phyloP scores from a whole-genome alignment of 2,329 filamentous ascomycete species.

The Colletotrichum godetiae region DNA sequence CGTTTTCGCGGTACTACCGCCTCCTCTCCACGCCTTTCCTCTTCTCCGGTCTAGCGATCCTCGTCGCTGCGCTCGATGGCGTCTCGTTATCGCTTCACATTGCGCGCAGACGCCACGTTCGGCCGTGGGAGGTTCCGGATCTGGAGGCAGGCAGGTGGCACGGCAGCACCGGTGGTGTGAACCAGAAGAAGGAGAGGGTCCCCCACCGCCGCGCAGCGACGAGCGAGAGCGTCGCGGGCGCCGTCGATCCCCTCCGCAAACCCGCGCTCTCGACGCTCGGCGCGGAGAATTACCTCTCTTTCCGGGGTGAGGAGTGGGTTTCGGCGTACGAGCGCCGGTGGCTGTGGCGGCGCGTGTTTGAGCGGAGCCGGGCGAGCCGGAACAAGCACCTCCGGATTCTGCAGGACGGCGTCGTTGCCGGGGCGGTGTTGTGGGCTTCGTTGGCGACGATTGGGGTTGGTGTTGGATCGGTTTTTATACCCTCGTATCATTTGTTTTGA shows the following conservation, averaged over 20 bases:
- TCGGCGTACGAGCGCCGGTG: constrained; percentile 38
- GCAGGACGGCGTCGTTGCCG: constrained; percentile 44
- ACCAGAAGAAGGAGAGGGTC: neutral
- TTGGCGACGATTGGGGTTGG: constrained; percentile 39
- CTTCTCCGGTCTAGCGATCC: constrained; percentile 47
- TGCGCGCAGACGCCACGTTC: constrained; percentile 45
- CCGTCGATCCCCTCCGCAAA: constrained; percentile 39
- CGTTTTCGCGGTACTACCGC: constrained; percentile 41
- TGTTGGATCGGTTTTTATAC: constrained; percentile 38
- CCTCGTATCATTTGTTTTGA: constrained; percentile 32
- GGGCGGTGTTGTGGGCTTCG: constrained; percentile 42
- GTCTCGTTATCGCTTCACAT: constrained; percentile 50
- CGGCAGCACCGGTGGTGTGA: neutral
- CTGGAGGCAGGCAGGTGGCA: constrained; percentile 44
- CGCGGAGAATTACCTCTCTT: constrained; percentile 38
- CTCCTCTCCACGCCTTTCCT: constrained; percentile 45
- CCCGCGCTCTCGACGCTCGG: constrained; percentile 41
- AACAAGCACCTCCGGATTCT: constrained; percentile 41
- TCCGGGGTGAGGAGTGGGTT: constrained; percentile 38
- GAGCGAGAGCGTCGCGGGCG: constrained; percentile 28
- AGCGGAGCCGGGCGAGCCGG: constrained; percentile 38
- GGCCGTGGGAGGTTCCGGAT: constrained; percentile 51
- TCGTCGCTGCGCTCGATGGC: constrained; percentile 49
- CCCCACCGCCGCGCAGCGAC: constrained; percentile 33
- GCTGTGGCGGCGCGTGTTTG: constrained; percentile 38